Evolutionary conservation across 2,329 filamentous ascomycete genomes (phyloP).

Genomic region (Cercospora brassicicola): DNA sequence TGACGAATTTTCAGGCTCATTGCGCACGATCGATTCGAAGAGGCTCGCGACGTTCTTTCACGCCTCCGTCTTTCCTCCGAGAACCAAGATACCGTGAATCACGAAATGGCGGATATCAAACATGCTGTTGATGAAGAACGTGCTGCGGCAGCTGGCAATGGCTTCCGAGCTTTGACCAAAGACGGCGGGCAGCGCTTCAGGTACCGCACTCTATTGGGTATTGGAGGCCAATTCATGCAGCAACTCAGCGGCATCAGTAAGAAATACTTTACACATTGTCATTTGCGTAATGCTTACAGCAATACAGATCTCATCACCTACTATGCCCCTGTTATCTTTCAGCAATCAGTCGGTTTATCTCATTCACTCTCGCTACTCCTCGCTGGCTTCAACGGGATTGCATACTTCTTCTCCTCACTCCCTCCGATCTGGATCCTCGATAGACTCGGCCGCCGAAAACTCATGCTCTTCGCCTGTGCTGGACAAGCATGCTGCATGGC

Average conservation of each 20-base stretch:
- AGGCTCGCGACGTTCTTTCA: conserved; percentile 35
- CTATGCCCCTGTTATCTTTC: conserved; percentile 44
- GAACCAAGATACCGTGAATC: conserved; percentile 24
- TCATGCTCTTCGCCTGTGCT: conserved; percentile 41
- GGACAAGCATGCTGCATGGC: conserved; percentile 47
- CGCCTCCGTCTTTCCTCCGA: conserved; percentile 35
- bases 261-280: conserved; percentile 22
- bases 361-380: conserved; percentile 46
- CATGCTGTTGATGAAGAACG: conserved; percentile 45
- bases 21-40: conserved; percentile 31
- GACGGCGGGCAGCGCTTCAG: conserved; percentile 48
- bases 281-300: conserved; percentile 13
- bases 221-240: conserved; percentile 52
- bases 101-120: conserved; percentile 43
- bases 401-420: conserved; percentile 43
- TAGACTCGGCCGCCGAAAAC: conserved; percentile 53
- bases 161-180: conserved; percentile 43
- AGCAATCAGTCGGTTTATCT: conserved; percentile 53
- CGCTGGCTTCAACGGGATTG: conserved; percentile 52
- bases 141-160: conserved; percentile 36
- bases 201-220: conserved; percentile 45
- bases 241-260: conserved; percentile 39
- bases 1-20: conserved; percentile 25
- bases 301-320: conserved; percentile 20
- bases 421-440: conserved; percentile 53